Conservation (phyloP, 257 asterid genomes). For the Rehmannia glutinosa region DNA sequence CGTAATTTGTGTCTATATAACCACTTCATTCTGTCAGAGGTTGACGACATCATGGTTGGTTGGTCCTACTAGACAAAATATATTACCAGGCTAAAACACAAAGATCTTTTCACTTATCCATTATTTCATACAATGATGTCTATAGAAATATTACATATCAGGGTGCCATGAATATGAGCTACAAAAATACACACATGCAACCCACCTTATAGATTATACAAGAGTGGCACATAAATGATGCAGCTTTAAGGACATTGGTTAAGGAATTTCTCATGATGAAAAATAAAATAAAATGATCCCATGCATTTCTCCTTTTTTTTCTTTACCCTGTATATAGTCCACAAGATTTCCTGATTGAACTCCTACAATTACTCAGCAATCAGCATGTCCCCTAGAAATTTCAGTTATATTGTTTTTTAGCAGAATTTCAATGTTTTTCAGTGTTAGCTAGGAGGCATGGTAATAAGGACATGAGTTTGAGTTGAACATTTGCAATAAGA, state of each 20-base stretch:
- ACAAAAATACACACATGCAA: not conserved
- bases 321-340: not conserved
- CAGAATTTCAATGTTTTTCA: not conserved
- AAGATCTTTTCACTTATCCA: not conserved
- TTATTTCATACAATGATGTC: not conserved
- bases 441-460: not conserved
- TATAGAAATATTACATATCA: not conserved
- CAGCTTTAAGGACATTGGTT: not conserved
- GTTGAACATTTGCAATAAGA: not conserved
- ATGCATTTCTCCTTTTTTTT: not conserved
- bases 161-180: not conserved
- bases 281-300: not conserved
- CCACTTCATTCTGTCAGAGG: too few species aligned
- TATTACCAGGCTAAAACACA: not conserved
- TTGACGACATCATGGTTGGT: too few species aligned
- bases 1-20: not conserved
- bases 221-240: not conserved
- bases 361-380: not conserved
- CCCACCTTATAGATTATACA: not conserved
- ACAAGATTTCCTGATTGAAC: not conserved
- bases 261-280: not conserved
- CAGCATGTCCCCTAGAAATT: not conserved
- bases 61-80: too few species aligned
- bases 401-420: not conserved
- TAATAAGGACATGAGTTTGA: too few species aligned